Base-by-base conservation (phyloP, 139 green algal species). In the Micractinium conductrix region DNA sequence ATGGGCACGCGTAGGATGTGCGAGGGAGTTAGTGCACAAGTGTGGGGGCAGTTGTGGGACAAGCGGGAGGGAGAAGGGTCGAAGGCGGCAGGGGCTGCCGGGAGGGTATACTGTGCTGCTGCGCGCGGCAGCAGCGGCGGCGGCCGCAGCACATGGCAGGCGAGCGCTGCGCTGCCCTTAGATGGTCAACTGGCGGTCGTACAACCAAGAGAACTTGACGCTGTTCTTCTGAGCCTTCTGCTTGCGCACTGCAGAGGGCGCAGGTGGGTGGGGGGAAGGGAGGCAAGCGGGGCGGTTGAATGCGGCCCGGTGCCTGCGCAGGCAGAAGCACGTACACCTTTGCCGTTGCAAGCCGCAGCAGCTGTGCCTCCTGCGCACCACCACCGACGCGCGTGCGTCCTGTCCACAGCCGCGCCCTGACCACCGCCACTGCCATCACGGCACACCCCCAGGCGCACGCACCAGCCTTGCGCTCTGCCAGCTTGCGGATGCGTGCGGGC, bases 401-500 rank as follows among this genome's bases (percentile, higher is more conserved):
- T 58, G 48, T 67, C 9, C 58, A 33, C 58, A 67, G 19, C 58
- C 58, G 58, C 17, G 17, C 19, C 58, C 58, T 67, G 16, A 67
- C 60, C 60, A 35, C 60, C 33, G 19, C 10, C 10, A 68, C 26
- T 10, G 19, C 14, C 60, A 38, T 9, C 60, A 35, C 60, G 35
- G 26, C 22, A 38, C 60, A 68, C 17, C 10, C 24, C 38, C 38
- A 5, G 2, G 3, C 2, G 14, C 6, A n/a, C 70, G 55, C 70
- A 78, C 70, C 70, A 28, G 70, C 43, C 70, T 78, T 78, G 37
- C 93, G 88, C 88, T 98, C 96, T 8, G 90, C 88, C 44, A 99
- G 88, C 90, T 96, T 98, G 72, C 91, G 91, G 79, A 99, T 96
- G 79, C 96, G 92, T 70, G 91, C 75, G 33, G 97, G 96, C 62